These are phyloP conservation scores for Centaurea solstitialis DNA, from an alignment of 129 eudicot genomes.

Conservation along the genomic window DNA sequence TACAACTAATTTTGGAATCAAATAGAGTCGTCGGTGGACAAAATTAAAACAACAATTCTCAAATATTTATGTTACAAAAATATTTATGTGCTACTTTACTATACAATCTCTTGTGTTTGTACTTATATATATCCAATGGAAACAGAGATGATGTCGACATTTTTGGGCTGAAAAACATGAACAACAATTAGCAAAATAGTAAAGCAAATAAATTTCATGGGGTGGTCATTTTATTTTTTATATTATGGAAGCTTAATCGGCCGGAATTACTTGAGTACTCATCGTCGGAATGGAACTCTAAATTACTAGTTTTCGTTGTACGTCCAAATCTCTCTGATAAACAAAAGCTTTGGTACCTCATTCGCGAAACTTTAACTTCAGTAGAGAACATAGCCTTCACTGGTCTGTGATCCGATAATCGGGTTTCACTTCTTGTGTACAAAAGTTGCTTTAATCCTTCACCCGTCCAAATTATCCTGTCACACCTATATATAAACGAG, in stretches of 20 bases:
- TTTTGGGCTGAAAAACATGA: slow-evolving; percentile 13
- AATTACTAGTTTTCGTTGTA: neutral
- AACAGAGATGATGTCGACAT: slow-evolving; percentile 18
- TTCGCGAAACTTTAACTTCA: slow-evolving; percentile 47
- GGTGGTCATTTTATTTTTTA: slow-evolving; percentile 13
- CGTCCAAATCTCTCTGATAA: slow-evolving; percentile 57
- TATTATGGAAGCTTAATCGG: slow-evolving; percentile 32
- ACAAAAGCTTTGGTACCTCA: slow-evolving; percentile 42
- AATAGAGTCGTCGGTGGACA: slow-evolving; percentile 19
- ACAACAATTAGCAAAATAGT: slow-evolving; percentile 7
- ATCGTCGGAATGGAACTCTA: slow-evolving; percentile 34
- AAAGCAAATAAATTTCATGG: slow-evolving; percentile 10
- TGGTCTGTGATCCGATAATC: slow-evolving; percentile 68
- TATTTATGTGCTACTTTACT: neutral
- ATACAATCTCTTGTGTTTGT: slow-evolving; percentile 16
- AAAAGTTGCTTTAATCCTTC: slow-evolving; percentile 58
- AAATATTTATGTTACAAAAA: slow-evolving; percentile 28
- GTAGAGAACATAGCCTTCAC: slow-evolving; percentile 59
- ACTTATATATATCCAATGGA: slow-evolving; percentile 19
- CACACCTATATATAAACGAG: slow-evolving; percentile 49
- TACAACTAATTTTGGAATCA: slow-evolving; percentile 19
- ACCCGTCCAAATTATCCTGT: slow-evolving; percentile 73
- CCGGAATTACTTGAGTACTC: slow-evolving; percentile 27
- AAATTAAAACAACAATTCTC: slow-evolving; percentile 28
- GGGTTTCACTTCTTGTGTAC: slow-evolving; percentile 56